Evolutionary conservation across 2,329 filamentous ascomycete genomes (phyloP), one percentile per base, ranked within the genome.

Genomic region (Ilyonectria robusta): DNA sequence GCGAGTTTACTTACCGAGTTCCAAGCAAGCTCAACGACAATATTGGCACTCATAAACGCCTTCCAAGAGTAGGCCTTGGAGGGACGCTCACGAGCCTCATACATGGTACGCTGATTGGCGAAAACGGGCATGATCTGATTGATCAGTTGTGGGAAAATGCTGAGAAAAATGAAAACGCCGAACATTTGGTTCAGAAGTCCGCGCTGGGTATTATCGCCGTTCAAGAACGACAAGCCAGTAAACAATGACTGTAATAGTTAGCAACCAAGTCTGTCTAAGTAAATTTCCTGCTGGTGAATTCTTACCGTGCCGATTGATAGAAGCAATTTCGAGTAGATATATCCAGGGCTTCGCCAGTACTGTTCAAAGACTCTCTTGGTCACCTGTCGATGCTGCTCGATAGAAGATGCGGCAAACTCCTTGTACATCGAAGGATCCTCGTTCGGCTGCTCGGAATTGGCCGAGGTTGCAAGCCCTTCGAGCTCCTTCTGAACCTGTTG

Each of bases 331-430:
- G 89, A 88, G 81, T 92, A 94, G 73, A 95, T 91, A 80, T 94
- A 95, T 2, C 87, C 85, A 0, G 93, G 93, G 1, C 88, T 93
- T 57, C 93, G 88, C 92, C 92, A 95, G 83, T 93, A 93, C 77
- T 94, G 92, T 73, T 92, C 85, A 79, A 93, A 94, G 17, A 93
- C 89, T 69, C 92, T 91, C 46, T 84, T 76, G 11, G 86, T 85
- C 44, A 91, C 90, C 66, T 89, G 84, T 50, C 80, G 82, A 8
- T 93, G 79, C 74, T 95, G 93, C 4, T 81, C 73, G 2, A 61
- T 69, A 74, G 94, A 92, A 0, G 92, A 88, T 29, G 91, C 91
- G 1, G 93, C 92, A 69, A 93, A 94, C 78, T 93, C 91, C 21
- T 71, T 84, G 82, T 65, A 84, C 79, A 59, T 23, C 0, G 64